Conservation (phyloP, 2,329 filamentous ascomycete genomes). For the Alternaria consortialis region DNA sequence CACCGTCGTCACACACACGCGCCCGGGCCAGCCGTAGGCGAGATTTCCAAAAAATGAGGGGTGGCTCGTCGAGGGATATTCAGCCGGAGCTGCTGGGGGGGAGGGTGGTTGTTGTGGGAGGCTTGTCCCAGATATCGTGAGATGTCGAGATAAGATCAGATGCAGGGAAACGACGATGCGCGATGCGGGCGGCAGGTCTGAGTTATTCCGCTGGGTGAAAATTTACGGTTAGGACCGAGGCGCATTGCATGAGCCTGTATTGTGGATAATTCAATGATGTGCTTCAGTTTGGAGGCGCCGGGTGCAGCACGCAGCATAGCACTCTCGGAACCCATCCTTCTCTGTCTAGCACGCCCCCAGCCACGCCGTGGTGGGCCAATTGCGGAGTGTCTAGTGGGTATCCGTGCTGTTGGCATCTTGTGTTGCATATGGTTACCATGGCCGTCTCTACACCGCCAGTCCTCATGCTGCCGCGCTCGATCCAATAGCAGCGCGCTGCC, state of each 20-base stretch:
- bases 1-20: conserved; percentile 38
- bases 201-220: conserved; percentile 30
- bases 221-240: conserved; percentile 31
- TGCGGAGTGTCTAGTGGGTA: conserved; percentile 18
- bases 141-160: conserved; percentile 29
- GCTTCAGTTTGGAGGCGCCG: conserved; percentile 16
- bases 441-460: conserved; percentile 40
- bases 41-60: conserved; percentile 30
- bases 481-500: conserved; percentile 16
- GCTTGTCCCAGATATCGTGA: conserved; percentile 14
- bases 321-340: conserved; percentile 25
- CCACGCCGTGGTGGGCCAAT: conserved; percentile 26
- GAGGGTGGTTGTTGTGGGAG: conserved; percentile 13
- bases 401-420: conserved; percentile 18
- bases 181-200: conserved; percentile 25
- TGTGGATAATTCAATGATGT: conserved; percentile 20
- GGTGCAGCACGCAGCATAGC: conserved; percentile 18
- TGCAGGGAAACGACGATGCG: conserved; percentile 32
- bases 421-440: conserved; percentile 12
- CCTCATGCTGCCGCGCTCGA: conserved; percentile 19
- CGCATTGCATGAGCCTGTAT: conserved; percentile 29
- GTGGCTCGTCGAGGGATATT: conserved; percentile 28
- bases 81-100: conserved; percentile 10
- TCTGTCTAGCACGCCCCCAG: conserved; percentile 31
- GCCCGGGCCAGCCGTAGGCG: conserved; percentile 36